These are phyloP conservation scores for Ceratobasidium sp. DNA, from an alignment of 1,284 basidiomycete genomes.

Conservation along the genomic window DNA sequence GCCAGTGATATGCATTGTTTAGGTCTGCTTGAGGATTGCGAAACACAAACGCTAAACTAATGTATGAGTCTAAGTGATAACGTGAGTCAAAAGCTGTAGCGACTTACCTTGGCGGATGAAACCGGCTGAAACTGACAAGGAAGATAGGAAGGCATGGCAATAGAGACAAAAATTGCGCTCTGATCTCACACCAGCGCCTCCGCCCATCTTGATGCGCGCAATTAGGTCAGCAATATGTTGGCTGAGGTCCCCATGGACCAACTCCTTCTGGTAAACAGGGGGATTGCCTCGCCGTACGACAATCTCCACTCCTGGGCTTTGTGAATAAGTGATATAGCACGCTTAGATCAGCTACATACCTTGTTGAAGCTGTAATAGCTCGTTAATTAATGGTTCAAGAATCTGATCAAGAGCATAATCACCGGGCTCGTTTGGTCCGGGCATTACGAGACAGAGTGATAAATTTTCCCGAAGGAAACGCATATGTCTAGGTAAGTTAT, in stretches of 20 bases:
- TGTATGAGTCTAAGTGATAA: too few species aligned
- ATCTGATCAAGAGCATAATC: slow-evolving; percentile 26
- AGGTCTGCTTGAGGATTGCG: too few species aligned
- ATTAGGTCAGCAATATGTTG: slow-evolving; percentile 31
- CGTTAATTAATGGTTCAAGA: slow-evolving; percentile 20
- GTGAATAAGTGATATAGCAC: too few species aligned
- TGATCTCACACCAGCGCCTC: slow-evolving; percentile 7
- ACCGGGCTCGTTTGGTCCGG: slow-evolving; percentile 33
- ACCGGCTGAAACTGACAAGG: background rate
- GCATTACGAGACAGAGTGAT: slow-evolving; percentile 4
- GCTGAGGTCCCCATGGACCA: slow-evolving; percentile 10
- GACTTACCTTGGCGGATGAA: slow-evolving; percentile 9
- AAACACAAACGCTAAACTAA: too few species aligned
- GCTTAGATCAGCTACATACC: background rate
- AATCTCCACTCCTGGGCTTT: slow-evolving; percentile 6
- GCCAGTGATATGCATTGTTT: too few species aligned
- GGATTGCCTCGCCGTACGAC: slow-evolving; percentile 5
- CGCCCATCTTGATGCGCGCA: slow-evolving; percentile 37
- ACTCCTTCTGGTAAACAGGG: background rate
- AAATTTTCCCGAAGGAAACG: slow-evolving; percentile 34
- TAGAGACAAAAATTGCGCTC: slow-evolving; percentile 31
- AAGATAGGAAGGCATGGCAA: background rate
- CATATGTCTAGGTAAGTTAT: slow-evolving; percentile 33
- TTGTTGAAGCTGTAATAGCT: slow-evolving; percentile 24
- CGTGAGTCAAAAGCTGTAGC: too few species aligned